These are phyloP conservation scores for Fusarium domesticum DNA, from an alignment of 2,329 filamentous ascomycete genomes.

Conservation along the genomic window DNA sequence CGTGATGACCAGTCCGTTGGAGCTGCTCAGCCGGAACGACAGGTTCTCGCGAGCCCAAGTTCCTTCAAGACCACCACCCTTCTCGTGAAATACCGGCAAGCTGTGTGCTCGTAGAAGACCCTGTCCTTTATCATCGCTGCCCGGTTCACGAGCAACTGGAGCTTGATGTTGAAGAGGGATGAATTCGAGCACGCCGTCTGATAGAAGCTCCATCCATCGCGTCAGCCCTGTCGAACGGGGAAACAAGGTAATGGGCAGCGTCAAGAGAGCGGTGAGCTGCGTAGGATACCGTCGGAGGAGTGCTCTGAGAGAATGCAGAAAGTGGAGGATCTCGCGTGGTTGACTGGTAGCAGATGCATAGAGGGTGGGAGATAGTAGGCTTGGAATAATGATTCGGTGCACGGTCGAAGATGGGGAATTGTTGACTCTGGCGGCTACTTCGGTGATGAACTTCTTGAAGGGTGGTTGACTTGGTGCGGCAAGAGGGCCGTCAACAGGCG, in stretches of 20 bases:
- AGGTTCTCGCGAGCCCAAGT: constrained; percentile 76
- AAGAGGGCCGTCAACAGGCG: constrained; percentile 41
- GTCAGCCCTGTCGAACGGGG: constrained; percentile 72
- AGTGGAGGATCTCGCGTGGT: constrained; percentile 73
- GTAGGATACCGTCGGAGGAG: constrained; percentile 66
- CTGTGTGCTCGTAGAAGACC: constrained; percentile 82
- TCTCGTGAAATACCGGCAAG: constrained; percentile 81
- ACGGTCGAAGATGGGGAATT: constrained; percentile 58
- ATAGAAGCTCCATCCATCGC: constrained; percentile 81
- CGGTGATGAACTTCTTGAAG: constrained; percentile 62
- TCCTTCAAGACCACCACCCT: constrained; percentile 71
- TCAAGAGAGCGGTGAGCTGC: constrained; percentile 69
- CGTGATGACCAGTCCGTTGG: constrained; percentile 76
- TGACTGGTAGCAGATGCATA: constrained; percentile 68
- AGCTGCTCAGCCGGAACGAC: constrained; percentile 82
- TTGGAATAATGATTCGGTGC: constrained; percentile 83
- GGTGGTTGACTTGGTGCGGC: constrained; percentile 23
- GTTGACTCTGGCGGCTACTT: constrained; percentile 54
- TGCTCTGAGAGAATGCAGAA: constrained; percentile 74
- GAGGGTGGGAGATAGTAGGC: constrained; percentile 78
- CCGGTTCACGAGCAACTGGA: constrained; percentile 48
- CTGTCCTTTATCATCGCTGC: constrained; percentile 71
- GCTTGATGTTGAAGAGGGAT: constrained; percentile 61
- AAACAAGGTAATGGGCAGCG: constrained; percentile 76
- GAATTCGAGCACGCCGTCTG: constrained; percentile 83